Percentiles rank a stretch among this genome's conserved stretches.
phyloP scores from a whole-genome alignment of 257 asterid genomes.

The Scutellaria galericulata region DNA sequence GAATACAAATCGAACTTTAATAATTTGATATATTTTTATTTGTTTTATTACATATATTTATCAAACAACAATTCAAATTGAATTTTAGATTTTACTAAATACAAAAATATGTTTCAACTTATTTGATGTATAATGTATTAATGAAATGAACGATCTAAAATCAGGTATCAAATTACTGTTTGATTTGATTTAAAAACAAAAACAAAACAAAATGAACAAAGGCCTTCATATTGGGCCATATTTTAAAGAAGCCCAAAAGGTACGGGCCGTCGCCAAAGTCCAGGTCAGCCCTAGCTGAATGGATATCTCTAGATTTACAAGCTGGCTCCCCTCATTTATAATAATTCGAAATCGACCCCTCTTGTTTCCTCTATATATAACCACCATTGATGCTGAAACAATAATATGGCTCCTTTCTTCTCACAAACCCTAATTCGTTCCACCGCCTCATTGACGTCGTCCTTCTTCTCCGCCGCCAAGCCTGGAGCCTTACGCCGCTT shows the following conservation, averaged over 20 bases:
- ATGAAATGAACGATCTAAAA: too few relatives aligned
- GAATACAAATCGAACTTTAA: too few relatives aligned
- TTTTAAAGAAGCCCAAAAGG: slow-evolving; percentile 2
- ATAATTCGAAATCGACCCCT: slow-evolving; percentile 1
- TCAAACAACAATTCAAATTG: too few relatives aligned
- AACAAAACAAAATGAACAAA: too few relatives aligned
- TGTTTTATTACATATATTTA: too few relatives aligned
- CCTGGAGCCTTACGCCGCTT: slow-evolving; percentile 26
- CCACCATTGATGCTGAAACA: background rate
- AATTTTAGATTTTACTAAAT: too few relatives aligned
- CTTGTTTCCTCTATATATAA: slow-evolving; percentile 30
- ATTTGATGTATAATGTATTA: too few relatives aligned
- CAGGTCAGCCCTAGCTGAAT: slow-evolving; percentile 44
- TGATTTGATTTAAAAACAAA: too few relatives aligned
- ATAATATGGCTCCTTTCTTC: slow-evolving; percentile 16
- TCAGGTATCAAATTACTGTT: too few relatives aligned
- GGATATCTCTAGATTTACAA: background rate
- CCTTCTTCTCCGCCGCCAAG: slow-evolving; percentile 25
- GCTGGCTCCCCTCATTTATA: background rate
- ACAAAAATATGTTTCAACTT: too few relatives aligned
- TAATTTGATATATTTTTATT: too few relatives aligned
- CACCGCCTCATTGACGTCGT: slow-evolving; percentile 1
- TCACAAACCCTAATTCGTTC: slow-evolving; percentile 50
- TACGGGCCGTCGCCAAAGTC: background rate
- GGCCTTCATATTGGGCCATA: background rate